These are phyloP conservation scores for Coemansia sp. DNA, from an alignment of 192 early-diverging fungal genomes.

Conservation along the genomic window DNA sequence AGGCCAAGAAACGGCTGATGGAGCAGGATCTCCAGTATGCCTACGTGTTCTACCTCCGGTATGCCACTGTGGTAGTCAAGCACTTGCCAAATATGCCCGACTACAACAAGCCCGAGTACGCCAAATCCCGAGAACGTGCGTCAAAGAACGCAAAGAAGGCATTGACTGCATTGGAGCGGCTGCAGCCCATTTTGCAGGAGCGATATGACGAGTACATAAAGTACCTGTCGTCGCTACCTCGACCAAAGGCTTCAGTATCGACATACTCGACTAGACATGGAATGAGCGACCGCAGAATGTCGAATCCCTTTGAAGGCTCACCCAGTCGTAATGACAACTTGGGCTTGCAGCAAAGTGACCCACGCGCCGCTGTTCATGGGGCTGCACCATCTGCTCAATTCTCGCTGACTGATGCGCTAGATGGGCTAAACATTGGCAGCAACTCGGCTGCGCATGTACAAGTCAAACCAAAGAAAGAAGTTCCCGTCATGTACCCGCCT, in stretches of 20 bases:
- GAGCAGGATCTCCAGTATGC: constrained; percentile 69
- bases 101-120: constrained; percentile 54
- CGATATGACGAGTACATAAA: constrained; percentile 57
- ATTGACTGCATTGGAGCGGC: constrained; percentile 55
- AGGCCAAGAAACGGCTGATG: constrained; percentile 56
- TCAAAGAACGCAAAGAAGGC: constrained; percentile 56
- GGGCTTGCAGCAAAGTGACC: neutral
- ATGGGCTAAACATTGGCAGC: constrained; percentile 21
- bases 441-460: neutral
- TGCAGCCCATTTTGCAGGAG: constrained; percentile 60
- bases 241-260: constrained; percentile 29
- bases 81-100: constrained; percentile 61
- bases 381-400: constrained; percentile 10
- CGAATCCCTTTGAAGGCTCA: neutral
- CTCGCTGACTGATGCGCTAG: constrained; percentile 38
- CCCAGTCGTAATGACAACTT: neutral
- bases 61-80: constrained; percentile 61
- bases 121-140: constrained; percentile 34
- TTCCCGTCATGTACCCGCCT: neutral
- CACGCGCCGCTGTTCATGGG: constrained; percentile 9
- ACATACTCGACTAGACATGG: constrained; percentile 29
- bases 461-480: neutral
- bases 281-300: constrained; percentile 7
- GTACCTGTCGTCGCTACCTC: constrained; percentile 34
- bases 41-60: constrained; percentile 71